These are phyloP conservation scores for Apium graveolens DNA, from an alignment of 129 eudicot species.

Conservation along the genomic window DNA sequence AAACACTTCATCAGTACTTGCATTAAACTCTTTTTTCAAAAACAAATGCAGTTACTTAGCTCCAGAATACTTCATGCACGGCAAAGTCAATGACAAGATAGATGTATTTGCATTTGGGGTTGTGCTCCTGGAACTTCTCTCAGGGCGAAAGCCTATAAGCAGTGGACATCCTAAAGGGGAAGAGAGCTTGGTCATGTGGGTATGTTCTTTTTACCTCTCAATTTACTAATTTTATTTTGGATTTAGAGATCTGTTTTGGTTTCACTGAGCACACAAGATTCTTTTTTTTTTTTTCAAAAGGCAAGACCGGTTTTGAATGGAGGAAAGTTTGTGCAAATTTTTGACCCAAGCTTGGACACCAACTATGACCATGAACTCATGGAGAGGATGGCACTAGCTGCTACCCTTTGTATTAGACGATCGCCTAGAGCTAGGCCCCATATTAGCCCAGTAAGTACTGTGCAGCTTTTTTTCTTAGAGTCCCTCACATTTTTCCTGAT, in stretches of 20 bases:
- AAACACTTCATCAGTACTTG: neutral
- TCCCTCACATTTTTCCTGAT: neutral
- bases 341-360: conserved; percentile 58
- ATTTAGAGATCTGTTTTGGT: neutral
- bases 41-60: conserved; percentile 63
- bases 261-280: neutral
- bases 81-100: conserved; percentile 81
- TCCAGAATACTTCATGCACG: conserved; percentile 91
- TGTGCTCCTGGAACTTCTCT: conserved; percentile 93
- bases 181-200: conserved; percentile 97
- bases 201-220: conserved; percentile 24
- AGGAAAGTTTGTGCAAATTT: conserved; percentile 54
- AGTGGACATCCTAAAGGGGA: conserved; percentile 75
- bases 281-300: conserved; percentile 23
- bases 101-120: conserved; percentile 89
- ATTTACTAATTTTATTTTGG: neutral
- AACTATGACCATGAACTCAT: conserved; percentile 52
- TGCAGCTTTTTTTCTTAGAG: neutral
- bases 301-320: conserved; percentile 71
- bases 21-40: neutral
- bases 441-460: conserved; percentile 63
- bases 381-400: conserved; percentile 85
- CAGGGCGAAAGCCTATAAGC: conserved; percentile 90
- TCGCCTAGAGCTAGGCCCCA: conserved; percentile 92
- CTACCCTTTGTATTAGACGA: conserved; percentile 80